Base-by-base conservation (phyloP, 2,329 filamentous ascomycete genomes). In the Shiraia sp. region DNA sequence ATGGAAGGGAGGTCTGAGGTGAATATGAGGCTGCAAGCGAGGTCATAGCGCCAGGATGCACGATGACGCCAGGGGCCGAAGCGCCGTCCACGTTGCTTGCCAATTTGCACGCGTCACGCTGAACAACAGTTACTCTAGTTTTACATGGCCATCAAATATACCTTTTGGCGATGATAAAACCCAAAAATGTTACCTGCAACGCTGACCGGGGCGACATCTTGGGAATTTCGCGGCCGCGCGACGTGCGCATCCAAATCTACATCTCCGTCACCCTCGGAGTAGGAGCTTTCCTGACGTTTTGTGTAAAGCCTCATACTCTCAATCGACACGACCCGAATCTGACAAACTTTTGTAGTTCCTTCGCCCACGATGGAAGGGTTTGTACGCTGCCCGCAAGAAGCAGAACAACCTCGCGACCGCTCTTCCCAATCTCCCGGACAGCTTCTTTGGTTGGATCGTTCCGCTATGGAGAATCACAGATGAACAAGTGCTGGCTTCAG, bases 401-500 rank as follows among this genome's bases (percentile, higher is more conserved):
- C 85, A 87, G 51, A 82, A 82, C 55, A 77, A 85, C 62, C 77
- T 78, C n/a, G 80, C 80, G 12, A 79, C 78, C 2, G 68, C 78
- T 22, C 77, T 97, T 14, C 95, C 93, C 6, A 79, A 86, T 24
- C 80, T 99, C 8, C 88, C 92, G 13, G 82, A 91, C 63, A 87
- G 82, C 32, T 84, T 95, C 62, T 88, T 97, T 55, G 92, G 92
- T 61, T 99, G 93, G 93, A 93, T 99, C 32, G 84, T 90, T 2
- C 83, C 85, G 3, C 73, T 99, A 28, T 93, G 90, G 74, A 82
- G 74, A 53, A 88, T 99, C 47, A 89, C 85, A 1, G 91, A 97
- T 54, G 85, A 95, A 63, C 87, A 97, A 69, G 83, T 99, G 3
- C 77, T 99, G 38, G 85, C 87, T 12, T 92, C 90, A 14, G 92